These are phyloP conservation scores for Monosporascus sp. DNA, from an alignment of 2,329 filamentous ascomycete genomes.

Conservation along the genomic window DNA sequence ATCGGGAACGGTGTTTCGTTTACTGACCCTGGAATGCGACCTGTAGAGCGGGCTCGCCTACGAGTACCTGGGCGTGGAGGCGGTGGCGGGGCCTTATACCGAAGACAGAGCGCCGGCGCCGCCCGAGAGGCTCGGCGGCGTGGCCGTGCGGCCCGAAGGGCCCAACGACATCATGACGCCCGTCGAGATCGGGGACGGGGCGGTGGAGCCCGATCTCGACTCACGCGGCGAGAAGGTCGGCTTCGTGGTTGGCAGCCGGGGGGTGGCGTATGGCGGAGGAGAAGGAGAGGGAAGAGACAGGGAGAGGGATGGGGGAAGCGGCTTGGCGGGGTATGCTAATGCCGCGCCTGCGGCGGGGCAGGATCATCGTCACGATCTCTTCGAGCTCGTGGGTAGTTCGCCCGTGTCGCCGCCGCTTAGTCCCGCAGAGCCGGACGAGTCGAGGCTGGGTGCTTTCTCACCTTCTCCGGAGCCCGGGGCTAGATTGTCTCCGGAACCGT, in stretches of 20 bases:
- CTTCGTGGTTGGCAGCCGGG: background rate
- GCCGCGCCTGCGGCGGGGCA: conserved; percentile 5
- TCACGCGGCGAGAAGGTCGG: background rate
- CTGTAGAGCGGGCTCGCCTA: conserved; percentile 25
- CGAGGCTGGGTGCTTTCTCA: conserved; percentile 2
- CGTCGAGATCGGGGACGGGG: conserved; percentile 46
- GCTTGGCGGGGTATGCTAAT: conserved; percentile 7
- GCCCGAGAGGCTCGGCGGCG: conserved; percentile 29
- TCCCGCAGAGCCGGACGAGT: conserved; percentile 7
- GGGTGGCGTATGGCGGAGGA: conserved; percentile 2
- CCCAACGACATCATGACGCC: conserved; percentile 46
- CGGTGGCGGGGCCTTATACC: conserved; percentile 42
- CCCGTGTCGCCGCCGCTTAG: conserved; percentile 9
- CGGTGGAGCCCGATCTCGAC: background rate
- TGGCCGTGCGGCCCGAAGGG: conserved; percentile 38
- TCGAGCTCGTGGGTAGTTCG: conserved; percentile 41
- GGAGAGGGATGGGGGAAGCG: conserved; percentile 9
- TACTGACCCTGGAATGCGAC: too few relatives aligned
- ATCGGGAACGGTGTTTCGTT: too few relatives aligned
- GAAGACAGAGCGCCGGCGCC: conserved; percentile 28
- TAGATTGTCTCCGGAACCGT: background rate
- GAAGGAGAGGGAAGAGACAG: conserved; percentile 5
- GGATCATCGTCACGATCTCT: conserved; percentile 28
- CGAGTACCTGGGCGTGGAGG: conserved; percentile 40
- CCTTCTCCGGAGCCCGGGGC: background rate